These are phyloP conservation scores for Dunaliella sp. DNA, from an alignment of 139 green algal species.

Conservation along the genomic window DNA sequence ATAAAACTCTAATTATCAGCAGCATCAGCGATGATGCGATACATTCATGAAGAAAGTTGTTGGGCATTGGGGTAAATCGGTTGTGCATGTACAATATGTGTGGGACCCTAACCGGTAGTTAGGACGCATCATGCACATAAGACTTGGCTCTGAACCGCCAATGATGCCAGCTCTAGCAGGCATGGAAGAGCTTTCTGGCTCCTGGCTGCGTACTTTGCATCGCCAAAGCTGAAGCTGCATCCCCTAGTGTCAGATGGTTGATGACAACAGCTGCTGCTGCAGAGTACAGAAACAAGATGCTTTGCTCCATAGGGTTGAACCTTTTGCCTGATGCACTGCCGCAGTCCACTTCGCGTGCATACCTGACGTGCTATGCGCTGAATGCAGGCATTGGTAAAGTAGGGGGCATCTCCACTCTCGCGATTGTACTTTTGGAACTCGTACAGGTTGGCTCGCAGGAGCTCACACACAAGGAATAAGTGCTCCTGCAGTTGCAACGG, in stretches of 20 bases:
- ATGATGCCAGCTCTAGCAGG: no score
- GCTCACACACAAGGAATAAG: conserved; percentile 94
- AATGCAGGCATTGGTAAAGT: conserved; percentile 89
- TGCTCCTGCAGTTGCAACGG: conserved; percentile 77
- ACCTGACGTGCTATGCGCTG: conserved; percentile 85
- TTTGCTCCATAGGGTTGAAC: not conserved
- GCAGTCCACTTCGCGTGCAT: no score
- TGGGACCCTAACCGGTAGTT: no score
- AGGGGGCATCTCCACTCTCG: conserved; percentile 73
- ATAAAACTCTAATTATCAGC: no score
- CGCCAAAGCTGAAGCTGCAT: not conserved
- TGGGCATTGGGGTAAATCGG: no score
- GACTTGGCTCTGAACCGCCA: no score
- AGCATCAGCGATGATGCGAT: no score
- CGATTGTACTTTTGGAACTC: conserved; percentile 96
- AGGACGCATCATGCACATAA: no score
- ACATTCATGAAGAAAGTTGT: no score
- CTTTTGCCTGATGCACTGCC: not conserved
- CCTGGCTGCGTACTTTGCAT: no score
- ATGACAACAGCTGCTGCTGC: not conserved
- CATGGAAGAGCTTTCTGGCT: no score
- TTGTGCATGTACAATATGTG: no score
- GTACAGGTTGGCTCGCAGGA: conserved; percentile 96
- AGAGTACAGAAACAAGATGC: not conserved
- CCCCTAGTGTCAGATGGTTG: not conserved